Evolutionary conservation across 495 filamentous ascomycete species (phyloP).

Genomic region (Talaromyces thailandensis): DNA sequence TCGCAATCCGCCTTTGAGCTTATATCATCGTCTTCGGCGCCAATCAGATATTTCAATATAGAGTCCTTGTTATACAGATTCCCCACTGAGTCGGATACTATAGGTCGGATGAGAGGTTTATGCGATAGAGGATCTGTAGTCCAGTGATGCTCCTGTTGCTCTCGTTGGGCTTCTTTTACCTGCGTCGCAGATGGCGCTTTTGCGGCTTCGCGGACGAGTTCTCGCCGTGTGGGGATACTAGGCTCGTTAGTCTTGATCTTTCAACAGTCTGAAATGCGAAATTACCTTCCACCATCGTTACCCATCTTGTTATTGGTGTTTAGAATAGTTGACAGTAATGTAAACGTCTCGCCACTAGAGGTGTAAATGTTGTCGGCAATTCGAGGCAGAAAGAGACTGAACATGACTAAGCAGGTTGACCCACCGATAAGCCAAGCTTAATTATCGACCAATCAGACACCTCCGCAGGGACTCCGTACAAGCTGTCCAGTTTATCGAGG

Average conservation of each 20-base stretch:
- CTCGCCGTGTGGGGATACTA: constrained; percentile 86
- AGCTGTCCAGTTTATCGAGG: constrained; percentile 13
- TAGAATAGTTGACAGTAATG: background rate
- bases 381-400: background rate
- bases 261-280: background rate
- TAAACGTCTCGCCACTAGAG: background rate
- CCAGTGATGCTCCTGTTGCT: constrained; percentile 80
- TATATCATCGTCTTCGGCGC: constrained; percentile 43
- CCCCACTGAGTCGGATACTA: constrained; percentile 79
- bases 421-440: constrained; percentile 4
- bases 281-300: constrained; percentile 78
- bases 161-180: constrained; percentile 77
- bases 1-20: constrained; percentile 52
- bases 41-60: constrained; percentile 71
- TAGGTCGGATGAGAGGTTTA: constrained; percentile 56
- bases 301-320: constrained; percentile 52
- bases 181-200: constrained; percentile 75
- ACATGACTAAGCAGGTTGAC: constrained; percentile 2
- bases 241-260: constrained; percentile 4
- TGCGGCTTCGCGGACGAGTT: constrained; percentile 86
- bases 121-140: constrained; percentile 77
- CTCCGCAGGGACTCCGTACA: background rate
- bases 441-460: background rate
- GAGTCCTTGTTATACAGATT: constrained; percentile 94
- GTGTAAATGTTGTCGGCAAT: background rate